Evolutionary conservation across 371 early-diverging fungal species (phyloP).

Genomic region (Furculomyces boomerangus): DNA sequence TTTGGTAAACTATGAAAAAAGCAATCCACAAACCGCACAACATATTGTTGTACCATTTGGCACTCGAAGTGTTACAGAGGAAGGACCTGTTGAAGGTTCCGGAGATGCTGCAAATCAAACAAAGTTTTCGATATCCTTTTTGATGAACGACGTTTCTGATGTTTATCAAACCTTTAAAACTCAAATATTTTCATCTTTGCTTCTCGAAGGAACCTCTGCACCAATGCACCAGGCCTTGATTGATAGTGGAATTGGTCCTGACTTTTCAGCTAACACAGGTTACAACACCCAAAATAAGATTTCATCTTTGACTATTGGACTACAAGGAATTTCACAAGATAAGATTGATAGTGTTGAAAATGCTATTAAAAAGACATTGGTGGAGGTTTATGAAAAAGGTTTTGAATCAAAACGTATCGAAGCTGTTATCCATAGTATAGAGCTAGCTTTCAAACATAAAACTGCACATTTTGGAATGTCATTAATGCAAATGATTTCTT

Average conservation of each 20-base stretch:
- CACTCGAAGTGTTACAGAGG: slow-evolving; percentile 26
- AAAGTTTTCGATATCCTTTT: slow-evolving; percentile 50
- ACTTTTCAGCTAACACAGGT: slow-evolving; percentile 79
- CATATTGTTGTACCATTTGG: slow-evolving; percentile 25
- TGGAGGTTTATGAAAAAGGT: slow-evolving; percentile 43
- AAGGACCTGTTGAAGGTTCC: slow-evolving; percentile 19
- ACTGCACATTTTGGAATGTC: slow-evolving; percentile 74
- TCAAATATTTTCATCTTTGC: slow-evolving; percentile 54
- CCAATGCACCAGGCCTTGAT: slow-evolving; percentile 93
- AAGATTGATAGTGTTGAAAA: slow-evolving; percentile 34
- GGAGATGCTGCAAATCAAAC: slow-evolving; percentile 34
- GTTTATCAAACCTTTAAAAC: slow-evolving; percentile 66
- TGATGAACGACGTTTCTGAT: slow-evolving; percentile 60
- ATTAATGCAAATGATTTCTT: slow-evolving; percentile 53
- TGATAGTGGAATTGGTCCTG: slow-evolving; percentile 78
- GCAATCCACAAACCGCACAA: slow-evolving; percentile 14
- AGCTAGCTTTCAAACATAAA: slow-evolving; percentile 76
- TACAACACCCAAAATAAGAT: slow-evolving; percentile 48
- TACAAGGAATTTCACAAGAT: slow-evolving; percentile 31
- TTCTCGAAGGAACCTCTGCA: slow-evolving; percentile 72
- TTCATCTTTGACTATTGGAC: slow-evolving; percentile 33
- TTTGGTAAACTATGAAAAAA: slow-evolving; percentile 23
- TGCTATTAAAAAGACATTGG: slow-evolving; percentile 47
- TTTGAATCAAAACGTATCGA: slow-evolving; percentile 64
- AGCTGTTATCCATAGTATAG: slow-evolving; percentile 76